These are phyloP conservation scores for Phtheirospermum japonicum DNA, from an alignment of 257 asterid species.

Conservation along the genomic window DNA sequence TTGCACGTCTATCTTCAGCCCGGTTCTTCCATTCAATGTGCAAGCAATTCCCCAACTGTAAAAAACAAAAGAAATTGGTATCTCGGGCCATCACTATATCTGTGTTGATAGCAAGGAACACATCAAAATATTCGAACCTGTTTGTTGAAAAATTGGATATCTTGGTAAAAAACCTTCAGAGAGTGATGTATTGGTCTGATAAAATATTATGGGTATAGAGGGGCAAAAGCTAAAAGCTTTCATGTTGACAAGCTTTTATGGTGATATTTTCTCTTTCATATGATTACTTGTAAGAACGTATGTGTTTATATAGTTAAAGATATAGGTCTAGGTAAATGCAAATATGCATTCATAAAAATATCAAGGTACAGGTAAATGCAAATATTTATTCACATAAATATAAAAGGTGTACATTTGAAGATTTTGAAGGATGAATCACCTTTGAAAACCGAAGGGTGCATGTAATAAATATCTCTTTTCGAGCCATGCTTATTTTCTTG, in stretches of 20 bases:
- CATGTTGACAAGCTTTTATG: not conserved
- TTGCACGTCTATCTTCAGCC: too few relatives aligned
- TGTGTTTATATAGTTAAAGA: not conserved
- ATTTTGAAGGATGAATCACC: slow-evolving; percentile 38
- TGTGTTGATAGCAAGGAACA: too few relatives aligned
- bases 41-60: too few relatives aligned
- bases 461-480: slow-evolving; percentile 84
- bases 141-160: too few relatives aligned
- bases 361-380: not conserved
- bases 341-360: not conserved
- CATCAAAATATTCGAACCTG: too few relatives aligned
- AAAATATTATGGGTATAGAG: too few relatives aligned
- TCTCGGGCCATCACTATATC: too few relatives aligned
- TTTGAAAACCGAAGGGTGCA: slow-evolving; percentile 82
- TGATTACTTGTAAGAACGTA: slow-evolving; percentile 2
- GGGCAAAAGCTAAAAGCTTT: too few relatives aligned
- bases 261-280: slow-evolving; percentile 3
- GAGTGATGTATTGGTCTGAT: too few relatives aligned
- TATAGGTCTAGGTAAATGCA: not conserved
- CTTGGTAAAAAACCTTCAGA: too few relatives aligned
- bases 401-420: not conserved
- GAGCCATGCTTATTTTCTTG: slow-evolving; percentile 86
- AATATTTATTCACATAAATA: not conserved
- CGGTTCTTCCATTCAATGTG: too few relatives aligned
- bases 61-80: too few relatives aligned